phyloP scores from a whole-genome alignment of 106 monocot genomes.

The Chionographis japonica region DNA sequence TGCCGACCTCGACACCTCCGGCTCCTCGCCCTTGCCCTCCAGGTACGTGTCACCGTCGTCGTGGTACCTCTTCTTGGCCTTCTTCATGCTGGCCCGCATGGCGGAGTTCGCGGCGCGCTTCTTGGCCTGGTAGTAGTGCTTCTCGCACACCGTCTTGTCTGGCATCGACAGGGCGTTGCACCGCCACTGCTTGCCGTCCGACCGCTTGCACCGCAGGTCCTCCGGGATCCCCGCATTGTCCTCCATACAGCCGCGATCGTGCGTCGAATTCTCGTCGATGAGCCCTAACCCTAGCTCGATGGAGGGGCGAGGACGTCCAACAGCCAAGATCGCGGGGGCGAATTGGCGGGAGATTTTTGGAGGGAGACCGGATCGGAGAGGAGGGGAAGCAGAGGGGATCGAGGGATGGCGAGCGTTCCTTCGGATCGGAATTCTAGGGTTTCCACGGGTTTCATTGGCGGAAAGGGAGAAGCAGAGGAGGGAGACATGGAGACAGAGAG shows the following conservation, averaged over 20 bases:
- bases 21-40: constrained; percentile 20
- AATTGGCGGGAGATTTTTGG: too few relatives aligned
- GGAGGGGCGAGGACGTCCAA: neutral
- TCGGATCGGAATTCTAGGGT: too few relatives aligned
- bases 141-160: constrained; percentile 98
- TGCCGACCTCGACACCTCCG: constrained; percentile 25
- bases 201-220: constrained; percentile 92
- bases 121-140: constrained; percentile 99
- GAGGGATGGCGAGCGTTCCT: too few relatives aligned
- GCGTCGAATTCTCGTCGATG: too few relatives aligned
- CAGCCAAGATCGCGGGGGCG: too few relatives aligned
- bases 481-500: too few relatives aligned
- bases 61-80: constrained; percentile 14
- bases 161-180: constrained; percentile 98
- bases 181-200: constrained; percentile 99
- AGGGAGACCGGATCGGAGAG: too few relatives aligned
- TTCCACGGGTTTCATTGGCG: too few relatives aligned
- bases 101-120: constrained; percentile 88
- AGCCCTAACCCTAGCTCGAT: neutral
- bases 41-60: constrained; percentile 21
- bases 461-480: too few relatives aligned
- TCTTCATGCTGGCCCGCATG: constrained; percentile 48
- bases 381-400: too few relatives aligned
- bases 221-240: constrained; percentile 59
- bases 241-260: constrained; percentile 20